Base-by-base conservation (phyloP, 2,329 filamentous ascomycete species). In the Colletotrichum trifolii region DNA sequence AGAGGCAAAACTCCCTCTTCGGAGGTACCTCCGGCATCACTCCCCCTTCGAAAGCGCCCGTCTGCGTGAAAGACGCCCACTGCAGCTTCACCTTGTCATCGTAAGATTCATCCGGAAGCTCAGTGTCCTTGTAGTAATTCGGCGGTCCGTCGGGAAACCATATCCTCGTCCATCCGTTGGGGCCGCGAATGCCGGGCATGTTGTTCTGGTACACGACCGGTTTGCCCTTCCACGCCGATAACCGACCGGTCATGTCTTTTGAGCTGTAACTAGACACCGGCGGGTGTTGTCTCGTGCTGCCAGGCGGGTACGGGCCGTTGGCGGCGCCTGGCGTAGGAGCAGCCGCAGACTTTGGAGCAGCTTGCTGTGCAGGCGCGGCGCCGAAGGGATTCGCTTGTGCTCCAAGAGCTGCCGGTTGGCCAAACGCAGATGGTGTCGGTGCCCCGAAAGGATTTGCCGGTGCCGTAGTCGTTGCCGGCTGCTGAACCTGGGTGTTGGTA, bases 21-120 rank as follows among this genome's bases (percentile, higher is more conserved):
- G 94, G 94, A 17, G 94, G 92, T 49, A 93, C 79, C 70, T 91
- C 84, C 0, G 94, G 94, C 79, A 97, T 91, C 7, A 89, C 71
- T 0, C 89, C 90, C 40, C 88, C 87, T 46, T 85, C 83, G 75
- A 97, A 97, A 38, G 75, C 77, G 0, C 92, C 92, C 17, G 86
- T 86, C 68, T 87, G 82, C 49, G 84, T 80, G 73, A 94, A 89
- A 48, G 84, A 82, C 64, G 82, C 80, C 79, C 94, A 97, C 49
- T 87, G 84, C 42, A 81, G 82, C 72, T 86, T 86, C 17, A 87
- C 84, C 62, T 83, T 84, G 2, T 88, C 83, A 17, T 87, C 83
- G 67, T 92, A 92, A 42, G 73, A 66, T 7, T 86, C 83, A 2
- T 81, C 76, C 0, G 83, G 83, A 2, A 86, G 77, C 73, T 92